Evolutionary conservation across 2,329 filamentous ascomycete species (phyloP), one percentile per base, ranked within the genome.

Genomic region (Phaeoacremonium minimum): DNA sequence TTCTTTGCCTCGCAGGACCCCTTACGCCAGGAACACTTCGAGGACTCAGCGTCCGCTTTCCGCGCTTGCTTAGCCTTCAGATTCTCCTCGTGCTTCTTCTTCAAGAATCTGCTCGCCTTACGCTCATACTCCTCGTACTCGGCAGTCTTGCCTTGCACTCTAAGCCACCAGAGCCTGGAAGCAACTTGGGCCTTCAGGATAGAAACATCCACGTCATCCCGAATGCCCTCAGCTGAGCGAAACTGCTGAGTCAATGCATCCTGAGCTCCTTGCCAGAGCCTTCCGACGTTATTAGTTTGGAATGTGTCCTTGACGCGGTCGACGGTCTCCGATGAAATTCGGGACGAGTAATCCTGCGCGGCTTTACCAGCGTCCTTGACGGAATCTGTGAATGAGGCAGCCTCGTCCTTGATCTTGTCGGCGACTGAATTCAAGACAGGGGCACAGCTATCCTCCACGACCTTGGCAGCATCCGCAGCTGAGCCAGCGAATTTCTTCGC

Each of bases 101-200:
- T 55, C 35, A 71, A 44, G 40, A 65, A 68, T 2, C 46, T 43
- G 33, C 61, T 60, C 8, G 75, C 76, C 44, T 73, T 74, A 35
- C 51, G 55, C 37, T 65, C 59, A 41, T 75, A 75, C 40, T 63
- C 61, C 4, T 57, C 42, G 1, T 62, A 37, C 44, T 75, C 70
- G 13, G 67, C 61, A 4, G 48, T 53, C 46, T 67, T 71, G 15
- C 73, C 72, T 34, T 66, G 71, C 19, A 76, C 33, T 51, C 67
- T 71, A 33, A 81, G 57, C 74, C 75, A 80, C 58, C 70, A 65
- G 19, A 79, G 61, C 52, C 70, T 76, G 12, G 77, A 76, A 30
- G 60, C 61, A 17, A 82, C 60, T 49, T 78, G 77, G 12, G 76
- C 72, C 28, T 64, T 65, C 18, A 79, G 56, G 8, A 80, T 45